Evolutionary conservation across 2,329 filamentous ascomycete species (phyloP).

Genomic region (Colletotrichum aenigma): DNA sequence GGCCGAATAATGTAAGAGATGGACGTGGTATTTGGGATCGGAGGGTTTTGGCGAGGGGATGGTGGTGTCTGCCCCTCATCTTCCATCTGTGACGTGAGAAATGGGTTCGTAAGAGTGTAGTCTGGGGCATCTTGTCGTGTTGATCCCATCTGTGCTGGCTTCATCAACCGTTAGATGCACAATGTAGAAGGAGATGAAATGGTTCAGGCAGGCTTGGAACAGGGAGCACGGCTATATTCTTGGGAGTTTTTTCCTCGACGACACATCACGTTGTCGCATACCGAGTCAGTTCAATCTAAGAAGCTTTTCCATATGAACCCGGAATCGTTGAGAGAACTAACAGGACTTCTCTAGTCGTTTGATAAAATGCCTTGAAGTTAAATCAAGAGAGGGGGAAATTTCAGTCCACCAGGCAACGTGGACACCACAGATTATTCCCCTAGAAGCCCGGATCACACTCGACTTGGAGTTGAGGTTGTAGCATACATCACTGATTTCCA

Average conservation of each 20-base stretch:
- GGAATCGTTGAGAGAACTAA: too few relatives aligned
- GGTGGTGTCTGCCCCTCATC: not conserved
- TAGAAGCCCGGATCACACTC: too few relatives aligned
- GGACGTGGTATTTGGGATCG: not conserved
- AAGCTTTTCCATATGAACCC: not conserved
- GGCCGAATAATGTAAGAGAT: not conserved
- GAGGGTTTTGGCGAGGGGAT: not conserved
- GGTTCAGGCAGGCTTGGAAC: rapidly evolving
- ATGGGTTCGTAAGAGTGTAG: not conserved
- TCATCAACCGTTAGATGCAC: not conserved
- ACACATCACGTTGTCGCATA: not conserved
- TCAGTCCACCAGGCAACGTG: too few relatives aligned
- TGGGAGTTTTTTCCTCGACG: not conserved
- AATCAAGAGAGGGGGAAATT: too few relatives aligned
- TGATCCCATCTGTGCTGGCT: rapidly evolving
- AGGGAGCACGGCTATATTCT: not conserved
- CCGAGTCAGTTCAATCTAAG: not conserved
- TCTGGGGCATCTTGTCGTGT: not conserved
- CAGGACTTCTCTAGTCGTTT: too few relatives aligned
- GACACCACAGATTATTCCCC: too few relatives aligned
- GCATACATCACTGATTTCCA: too few relatives aligned
- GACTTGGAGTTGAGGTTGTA: too few relatives aligned
- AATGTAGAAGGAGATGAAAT: not conserved
- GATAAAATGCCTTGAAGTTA: too few relatives aligned
- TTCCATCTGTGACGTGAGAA: not conserved